Evolutionary conservation across 169 alveolate genomes (phyloP), one percentile per base, ranked within the genome.

Genomic region (Plasmodium vivax): DNA sequence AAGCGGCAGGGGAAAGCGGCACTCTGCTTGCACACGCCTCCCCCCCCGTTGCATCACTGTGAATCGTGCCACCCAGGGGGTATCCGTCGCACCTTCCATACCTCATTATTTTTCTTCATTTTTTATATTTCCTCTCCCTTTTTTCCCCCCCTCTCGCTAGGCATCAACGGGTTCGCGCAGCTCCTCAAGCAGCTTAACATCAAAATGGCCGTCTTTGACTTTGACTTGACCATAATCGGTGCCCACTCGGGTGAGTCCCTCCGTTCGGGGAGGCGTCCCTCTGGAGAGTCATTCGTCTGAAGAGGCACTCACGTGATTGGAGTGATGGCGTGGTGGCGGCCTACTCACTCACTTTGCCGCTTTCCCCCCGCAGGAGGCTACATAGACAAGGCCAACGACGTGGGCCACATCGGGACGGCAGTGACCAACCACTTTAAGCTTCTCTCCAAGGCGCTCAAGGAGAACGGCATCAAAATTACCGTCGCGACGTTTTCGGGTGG

Each of bases 401-500:
- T 85, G 9, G 81, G 45, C 23, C 56, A 85, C 62, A 85, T 85
- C 12, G 93, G 93, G 16, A 19, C 51, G n/a, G 14, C 93, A 19
- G 93, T 85, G 14, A 74, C 93, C 27, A 38, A 19, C 10, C 81
- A 74, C 68, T 85, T 85, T 30, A 85, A 85, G 80, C 74, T 85
- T 8, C 80, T 85, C 45, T 85, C 93, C 30, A 75, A 73, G 85
- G 85, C 73, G 2, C 79, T 85, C 41, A 32, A 74, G 30, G 72
- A 19, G 30, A 85, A 75, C 19, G 32, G 43, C 10, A 85, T 85
- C 3, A 85, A 85, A 85, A 85, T 85, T 30, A 75, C 93, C 9
- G 93, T 85, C 8, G 93, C 93, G 32, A 85, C 93, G 32, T 85
- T 85, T 75, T 85, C 93, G 19, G 93, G 93, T 85, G 7, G 16